Percentiles rank a stretch among this genome's conserved stretches.
Conservation (phyloP, 805 yeast genomes). For the Teunomyces atbi region DNA sequence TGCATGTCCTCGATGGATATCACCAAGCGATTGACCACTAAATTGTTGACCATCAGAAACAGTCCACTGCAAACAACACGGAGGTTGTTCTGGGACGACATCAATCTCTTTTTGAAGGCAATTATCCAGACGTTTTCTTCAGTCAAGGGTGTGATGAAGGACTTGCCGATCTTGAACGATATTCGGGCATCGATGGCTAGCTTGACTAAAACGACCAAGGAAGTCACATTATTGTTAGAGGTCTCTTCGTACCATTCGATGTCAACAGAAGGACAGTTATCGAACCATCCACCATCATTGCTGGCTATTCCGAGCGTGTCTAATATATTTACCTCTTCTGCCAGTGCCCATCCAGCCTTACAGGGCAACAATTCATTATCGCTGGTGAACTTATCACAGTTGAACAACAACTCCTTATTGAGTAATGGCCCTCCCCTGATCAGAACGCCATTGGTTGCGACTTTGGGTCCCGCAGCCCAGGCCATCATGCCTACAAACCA, state of each 20-base stretch:
- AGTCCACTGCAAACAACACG: slow-evolving; percentile 52
- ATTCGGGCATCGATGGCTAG: slow-evolving; percentile 76
- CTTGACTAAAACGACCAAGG: slow-evolving; percentile 85
- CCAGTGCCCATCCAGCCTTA: slow-evolving; percentile 24
- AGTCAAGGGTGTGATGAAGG: slow-evolving; percentile 79
- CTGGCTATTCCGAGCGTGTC: slow-evolving; percentile 32
- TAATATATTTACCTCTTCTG: slow-evolving; percentile 33
- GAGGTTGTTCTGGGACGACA: slow-evolving; percentile 77
- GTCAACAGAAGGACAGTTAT: slow-evolving; percentile 18
- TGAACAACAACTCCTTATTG: slow-evolving; percentile 4
- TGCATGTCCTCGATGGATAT: slow-evolving; percentile 83
- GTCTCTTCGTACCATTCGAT: slow-evolving; percentile 34
- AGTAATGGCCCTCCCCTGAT: slow-evolving; percentile 14
- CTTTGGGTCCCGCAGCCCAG: slow-evolving; percentile 27
- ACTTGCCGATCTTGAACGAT: slow-evolving; percentile 75
- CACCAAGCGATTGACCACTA: slow-evolving; percentile 60
- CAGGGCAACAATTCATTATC: slow-evolving; percentile 11
- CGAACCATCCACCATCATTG: slow-evolving; percentile 22
- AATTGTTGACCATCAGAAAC: slow-evolving; percentile 50
- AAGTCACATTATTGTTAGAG: slow-evolving; percentile 83
- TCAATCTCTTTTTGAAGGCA: slow-evolving; percentile 76
- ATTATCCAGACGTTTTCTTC: slow-evolving; percentile 80
- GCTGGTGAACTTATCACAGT: slow-evolving; percentile 13
- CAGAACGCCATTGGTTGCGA: slow-evolving; percentile 26
- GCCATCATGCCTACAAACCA: slow-evolving; percentile 18